Conservation (phyloP, 345 rosid genomes). For the Litchi chinensis region DNA sequence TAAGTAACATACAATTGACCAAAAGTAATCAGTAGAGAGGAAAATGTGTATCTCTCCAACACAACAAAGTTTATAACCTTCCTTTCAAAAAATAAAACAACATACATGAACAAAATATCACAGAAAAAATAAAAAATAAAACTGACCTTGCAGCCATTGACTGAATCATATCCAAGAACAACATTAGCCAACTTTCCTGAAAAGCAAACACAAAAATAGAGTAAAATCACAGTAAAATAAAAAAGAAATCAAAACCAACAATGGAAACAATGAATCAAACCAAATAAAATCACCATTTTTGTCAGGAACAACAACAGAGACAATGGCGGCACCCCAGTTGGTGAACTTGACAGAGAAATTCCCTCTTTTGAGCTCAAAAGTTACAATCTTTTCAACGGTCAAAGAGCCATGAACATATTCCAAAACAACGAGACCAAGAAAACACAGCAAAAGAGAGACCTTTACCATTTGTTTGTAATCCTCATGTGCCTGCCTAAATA, state of each 20-base stretch:
- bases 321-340: slow-evolving; percentile 82
- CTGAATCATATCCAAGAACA: slow-evolving; percentile 70
- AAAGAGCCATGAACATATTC: slow-evolving; percentile 24
- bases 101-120: not conserved
- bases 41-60: not conserved
- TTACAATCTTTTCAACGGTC: slow-evolving; percentile 30
- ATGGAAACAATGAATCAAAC: not conserved
- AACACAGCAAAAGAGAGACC: slow-evolving; percentile 23
- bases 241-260: not conserved
- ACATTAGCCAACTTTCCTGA: slow-evolving; percentile 74
- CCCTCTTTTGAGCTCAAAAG: slow-evolving; percentile 75
- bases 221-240: not conserved
- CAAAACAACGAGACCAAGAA: slow-evolving; percentile 31
- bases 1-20: not conserved
- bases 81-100: not conserved
- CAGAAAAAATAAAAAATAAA: not conserved
- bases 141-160: slow-evolving; percentile 58
- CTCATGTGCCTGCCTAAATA: not conserved
- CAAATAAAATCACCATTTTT: slow-evolving; percentile 53
- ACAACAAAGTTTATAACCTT: not conserved
- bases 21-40: not conserved
- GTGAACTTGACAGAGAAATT: slow-evolving; percentile 60
- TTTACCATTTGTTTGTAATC: slow-evolving; percentile 26
- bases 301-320: slow-evolving; percentile 76
- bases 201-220: slow-evolving; percentile 9